Evolutionary conservation across 2,329 filamentous ascomycete genomes (phyloP), one percentile per base, ranked within the genome.

Genomic region (Fusarium protoensiforme): DNA sequence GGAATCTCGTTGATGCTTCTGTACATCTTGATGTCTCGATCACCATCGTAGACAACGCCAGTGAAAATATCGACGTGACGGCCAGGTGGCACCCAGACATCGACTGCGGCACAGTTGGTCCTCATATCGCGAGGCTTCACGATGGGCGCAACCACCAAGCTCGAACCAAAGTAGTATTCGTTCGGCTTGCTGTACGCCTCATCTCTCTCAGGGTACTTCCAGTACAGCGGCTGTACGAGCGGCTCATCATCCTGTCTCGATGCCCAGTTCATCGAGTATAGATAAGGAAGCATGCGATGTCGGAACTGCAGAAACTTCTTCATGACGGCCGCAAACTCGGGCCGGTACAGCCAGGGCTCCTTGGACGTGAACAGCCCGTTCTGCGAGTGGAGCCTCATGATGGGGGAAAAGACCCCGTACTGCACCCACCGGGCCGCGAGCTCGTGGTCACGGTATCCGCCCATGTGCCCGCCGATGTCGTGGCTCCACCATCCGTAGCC

Each of bases 401-500:
- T 87, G 3, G 90, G 90, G 0, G 88, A 91, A 77, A 90, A 90
- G 53, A 86, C 87, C 7, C 90, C 90, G 3, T 89, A 83, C 75
- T 92, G 90, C 1, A 91, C 84, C 90, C 90, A 92, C 20, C 90
- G 85, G 2, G 87, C 85, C 2, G 86, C 84, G 9, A 91, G 82
- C 74, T 92, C 88, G 59, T 91, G 90, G 58, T 90, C 88, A 7
- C 87, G 85, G 41, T 80, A 80, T 5, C 90, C 90, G 3, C 80
- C 77, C 73, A 88, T 87, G 76, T 92, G 90, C 0, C 90, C 90
- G n/a, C 90, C 90, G 31, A 92, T 91, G 71, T 92, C 90, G 77
- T 92, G 90, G 58, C 87, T 90, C 90, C 90, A 92, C 90, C 90
- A 92, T 3, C 90, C 90, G 70, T 90, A 92, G 0, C 90, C 90